Percentiles rank a stretch among this genome's conserved stretches.
These are phyloP conservation scores for Miamiensis avidus DNA, from an alignment of 169 alveolate species.

Conservation along the genomic window DNA sequence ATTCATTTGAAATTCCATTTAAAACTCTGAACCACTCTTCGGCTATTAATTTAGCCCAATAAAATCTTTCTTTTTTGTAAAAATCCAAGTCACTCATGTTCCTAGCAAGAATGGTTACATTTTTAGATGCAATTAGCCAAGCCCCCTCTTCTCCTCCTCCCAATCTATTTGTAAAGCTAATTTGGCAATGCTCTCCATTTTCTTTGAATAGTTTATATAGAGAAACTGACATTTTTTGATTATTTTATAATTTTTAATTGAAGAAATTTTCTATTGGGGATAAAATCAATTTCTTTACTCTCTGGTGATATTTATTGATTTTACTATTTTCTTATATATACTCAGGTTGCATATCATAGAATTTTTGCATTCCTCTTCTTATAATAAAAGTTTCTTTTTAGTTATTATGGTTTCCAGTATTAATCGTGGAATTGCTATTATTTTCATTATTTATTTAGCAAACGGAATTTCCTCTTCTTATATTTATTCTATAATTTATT, in stretches of 20 bases:
- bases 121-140: slow-evolving; percentile 75
- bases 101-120: slow-evolving; percentile 58
- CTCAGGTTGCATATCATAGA: slow-evolving; percentile 42
- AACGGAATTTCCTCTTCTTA: slow-evolving; percentile 58
- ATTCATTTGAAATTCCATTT: slow-evolving; percentile 41
- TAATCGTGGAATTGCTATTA: too few relatives aligned
- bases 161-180: slow-evolving; percentile 46
- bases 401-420: slow-evolving; percentile 13
- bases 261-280: background rate
- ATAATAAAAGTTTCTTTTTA: slow-evolving; percentile 17
- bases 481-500: slow-evolving; percentile 25
- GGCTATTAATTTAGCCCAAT: slow-evolving; percentile 62
- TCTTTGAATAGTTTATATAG: slow-evolving; percentile 70
- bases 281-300: background rate
- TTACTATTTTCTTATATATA: slow-evolving; percentile 23
- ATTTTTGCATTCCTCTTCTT: slow-evolving; percentile 57
- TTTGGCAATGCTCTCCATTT: slow-evolving; percentile 75
- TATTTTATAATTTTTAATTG: slow-evolving; percentile 30
- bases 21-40: slow-evolving; percentile 62
- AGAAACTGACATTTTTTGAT: slow-evolving; percentile 1
- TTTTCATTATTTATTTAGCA: too few relatives aligned
- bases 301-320: background rate
- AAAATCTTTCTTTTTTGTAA: slow-evolving; percentile 37
- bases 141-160: too few relatives aligned
- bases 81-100: slow-evolving; percentile 51